phyloP scores from a whole-genome alignment of 208 protist species.

The Lotmaria passim region DNA sequence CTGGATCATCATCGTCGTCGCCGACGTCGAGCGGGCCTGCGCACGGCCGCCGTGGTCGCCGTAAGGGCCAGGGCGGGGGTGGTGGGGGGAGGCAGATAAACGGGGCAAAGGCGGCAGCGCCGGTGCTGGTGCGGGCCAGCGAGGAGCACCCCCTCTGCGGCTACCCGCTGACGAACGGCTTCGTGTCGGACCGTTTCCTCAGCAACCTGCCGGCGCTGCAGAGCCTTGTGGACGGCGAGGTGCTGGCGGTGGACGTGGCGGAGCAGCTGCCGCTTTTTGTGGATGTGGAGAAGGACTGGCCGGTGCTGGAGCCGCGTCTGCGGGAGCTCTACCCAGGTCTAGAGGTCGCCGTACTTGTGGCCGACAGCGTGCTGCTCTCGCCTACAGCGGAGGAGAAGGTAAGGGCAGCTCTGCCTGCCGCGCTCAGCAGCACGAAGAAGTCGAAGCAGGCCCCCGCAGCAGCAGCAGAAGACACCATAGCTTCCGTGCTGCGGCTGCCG shows the following conservation, averaged over 20 bases:
- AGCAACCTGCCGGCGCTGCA: conserved; percentile 59
- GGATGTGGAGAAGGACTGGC: conserved; percentile 57
- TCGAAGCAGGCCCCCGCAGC: neutral
- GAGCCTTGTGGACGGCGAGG: conserved; percentile 54
- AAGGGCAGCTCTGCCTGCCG: conserved; percentile 30
- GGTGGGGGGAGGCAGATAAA: conserved; percentile 12
- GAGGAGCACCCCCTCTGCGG: conserved; percentile 62
- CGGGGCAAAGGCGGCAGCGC: conserved; percentile 1
- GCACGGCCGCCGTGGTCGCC: conserved; percentile 20
- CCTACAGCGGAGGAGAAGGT: conserved; percentile 35
- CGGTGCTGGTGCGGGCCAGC: conserved; percentile 35
- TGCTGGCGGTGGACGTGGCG: conserved; percentile 48
- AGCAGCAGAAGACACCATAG: conserved; percentile 29
- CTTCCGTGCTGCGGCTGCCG: conserved; percentile 36
- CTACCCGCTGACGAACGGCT: conserved; percentile 58
- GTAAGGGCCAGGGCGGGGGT: conserved; percentile 23
- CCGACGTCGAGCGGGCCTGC: conserved; percentile 7
- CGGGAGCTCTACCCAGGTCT: conserved; percentile 63
- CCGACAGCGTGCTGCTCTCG: conserved; percentile 44
- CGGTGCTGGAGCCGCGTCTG: conserved; percentile 47
- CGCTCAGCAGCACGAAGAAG: conserved; percentile 23
- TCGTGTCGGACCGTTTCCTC: conserved; percentile 66
- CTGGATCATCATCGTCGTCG: neutral
- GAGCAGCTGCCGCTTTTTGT: conserved; percentile 54
- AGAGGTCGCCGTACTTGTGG: conserved; percentile 40